Conservation (phyloP, 2,329 filamentous ascomycete species). For the Harringtonia aguacate region DNA sequence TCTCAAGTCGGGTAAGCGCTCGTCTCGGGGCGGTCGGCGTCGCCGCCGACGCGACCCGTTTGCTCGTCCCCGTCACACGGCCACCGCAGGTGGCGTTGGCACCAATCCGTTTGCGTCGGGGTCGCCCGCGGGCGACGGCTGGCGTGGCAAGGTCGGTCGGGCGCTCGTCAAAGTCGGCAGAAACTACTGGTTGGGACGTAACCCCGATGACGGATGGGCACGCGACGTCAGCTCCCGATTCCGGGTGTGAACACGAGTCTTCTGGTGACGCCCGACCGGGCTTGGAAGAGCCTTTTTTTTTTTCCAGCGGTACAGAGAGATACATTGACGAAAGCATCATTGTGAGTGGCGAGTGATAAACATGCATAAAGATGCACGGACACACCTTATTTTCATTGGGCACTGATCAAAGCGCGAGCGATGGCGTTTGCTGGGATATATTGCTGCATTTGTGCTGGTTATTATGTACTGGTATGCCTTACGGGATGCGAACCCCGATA, state of each 20-base stretch:
- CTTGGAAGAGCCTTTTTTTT: background rate
- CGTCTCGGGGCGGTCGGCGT: slow-evolving; percentile 7
- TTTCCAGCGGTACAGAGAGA: too few relatives aligned
- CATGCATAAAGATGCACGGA: background rate
- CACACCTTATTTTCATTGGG: background rate
- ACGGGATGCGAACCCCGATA: background rate
- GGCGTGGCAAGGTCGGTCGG: slow-evolving; percentile 69
- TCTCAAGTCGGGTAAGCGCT: slow-evolving; percentile 5
- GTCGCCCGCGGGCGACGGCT: slow-evolving; percentile 66
- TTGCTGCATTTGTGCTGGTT: background rate
- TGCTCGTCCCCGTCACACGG: background rate
- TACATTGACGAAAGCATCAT: too few relatives aligned
- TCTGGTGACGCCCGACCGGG: background rate
- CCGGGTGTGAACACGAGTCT: slow-evolving; percentile 1
- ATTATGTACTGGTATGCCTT: background rate
- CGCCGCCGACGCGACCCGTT: slow-evolving; percentile 6
- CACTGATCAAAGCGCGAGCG: background rate
- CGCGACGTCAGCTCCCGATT: slow-evolving; percentile 37
- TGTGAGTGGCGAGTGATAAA: too few relatives aligned
- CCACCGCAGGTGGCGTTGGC: slow-evolving; percentile 22
- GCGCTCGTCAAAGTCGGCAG: slow-evolving; percentile 63
- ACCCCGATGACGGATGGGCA: slow-evolving; percentile 58
- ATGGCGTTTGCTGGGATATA: background rate
- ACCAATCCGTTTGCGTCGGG: slow-evolving; percentile 56
- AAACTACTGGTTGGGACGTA: slow-evolving; percentile 68